These are phyloP conservation scores for Pseudocercospora eumusae DNA, from an alignment of 2,329 filamentous ascomycete species.

Conservation along the genomic window DNA sequence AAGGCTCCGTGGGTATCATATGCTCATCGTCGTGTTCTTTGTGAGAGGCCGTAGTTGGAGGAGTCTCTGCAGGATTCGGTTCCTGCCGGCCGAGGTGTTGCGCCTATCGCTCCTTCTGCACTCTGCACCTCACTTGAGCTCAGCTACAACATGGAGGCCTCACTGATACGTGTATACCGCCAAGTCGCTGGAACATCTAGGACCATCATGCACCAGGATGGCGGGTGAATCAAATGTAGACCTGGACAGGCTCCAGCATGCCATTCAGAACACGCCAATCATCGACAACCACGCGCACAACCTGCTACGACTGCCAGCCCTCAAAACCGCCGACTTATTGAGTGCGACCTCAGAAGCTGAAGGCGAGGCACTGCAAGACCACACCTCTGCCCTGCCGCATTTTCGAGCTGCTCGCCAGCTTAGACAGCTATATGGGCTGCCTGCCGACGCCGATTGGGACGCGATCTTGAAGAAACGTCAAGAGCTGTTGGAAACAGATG, in stretches of 20 bases:
- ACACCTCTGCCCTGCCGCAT: conserved; percentile 65
- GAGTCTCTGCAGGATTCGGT: not conserved
- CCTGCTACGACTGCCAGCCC: conserved; percentile 57
- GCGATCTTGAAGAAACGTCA: conserved; percentile 54
- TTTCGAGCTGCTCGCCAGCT: conserved; percentile 70
- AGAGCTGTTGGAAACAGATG: conserved; percentile 48
- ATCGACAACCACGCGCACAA: conserved; percentile 75
- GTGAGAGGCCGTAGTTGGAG: not conserved
- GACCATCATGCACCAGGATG: conserved; percentile 3
- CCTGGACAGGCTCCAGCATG: conserved; percentile 32
- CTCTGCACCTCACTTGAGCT: not conserved
- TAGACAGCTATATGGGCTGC: conserved; percentile 62
- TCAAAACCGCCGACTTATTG: conserved; percentile 56
- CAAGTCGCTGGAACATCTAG: not conserved
- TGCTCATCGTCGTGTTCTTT: too few species aligned
- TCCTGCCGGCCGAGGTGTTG: not conserved
- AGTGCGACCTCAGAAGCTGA: conserved; percentile 72
- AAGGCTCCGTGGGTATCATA: too few species aligned
- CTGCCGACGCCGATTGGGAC: conserved; percentile 59
- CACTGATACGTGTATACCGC: not conserved
- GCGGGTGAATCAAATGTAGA: conserved; percentile 3
- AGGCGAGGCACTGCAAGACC: conserved; percentile 64
- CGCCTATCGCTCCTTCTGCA: conserved; percentile 2
- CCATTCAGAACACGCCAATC: conserved; percentile 52
- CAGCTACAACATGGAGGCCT: not conserved